A percentile compares a stretch with the other conserved stretches of the same genome.
Evolutionary conservation across 73 alveolate genomes (phyloP).

Genomic region (Paraurostyla sp.): DNA sequence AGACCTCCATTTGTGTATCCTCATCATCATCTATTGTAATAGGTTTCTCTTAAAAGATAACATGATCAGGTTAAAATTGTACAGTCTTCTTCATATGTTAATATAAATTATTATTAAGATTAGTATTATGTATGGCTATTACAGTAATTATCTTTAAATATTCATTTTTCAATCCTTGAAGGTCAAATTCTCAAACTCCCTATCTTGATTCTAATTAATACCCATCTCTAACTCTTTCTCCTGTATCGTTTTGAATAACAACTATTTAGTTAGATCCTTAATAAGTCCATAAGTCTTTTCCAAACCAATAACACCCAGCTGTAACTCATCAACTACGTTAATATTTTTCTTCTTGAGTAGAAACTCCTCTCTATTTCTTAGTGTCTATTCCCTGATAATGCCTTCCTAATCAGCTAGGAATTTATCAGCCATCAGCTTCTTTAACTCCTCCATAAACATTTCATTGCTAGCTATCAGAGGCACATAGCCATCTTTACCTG

Average conservation of each 20-base stretch:
- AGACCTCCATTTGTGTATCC: not conserved
- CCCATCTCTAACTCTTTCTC: not conserved
- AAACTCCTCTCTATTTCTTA: slow-evolving; percentile 6
- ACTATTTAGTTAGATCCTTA: not conserved
- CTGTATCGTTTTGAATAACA: not conserved
- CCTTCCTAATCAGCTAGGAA: slow-evolving; percentile 6
- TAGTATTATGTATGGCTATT: too few relatives aligned
- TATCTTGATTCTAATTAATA: not conserved
- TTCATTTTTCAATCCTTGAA: not conserved
- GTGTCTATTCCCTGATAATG: not conserved
- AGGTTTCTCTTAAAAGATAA: not conserved
- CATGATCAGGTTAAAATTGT: not conserved
- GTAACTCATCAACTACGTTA: not conserved
- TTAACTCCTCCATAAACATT: not conserved
- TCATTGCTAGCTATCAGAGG: not conserved
- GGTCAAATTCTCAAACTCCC: not conserved
- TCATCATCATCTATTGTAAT: not conserved
- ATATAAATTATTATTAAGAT: too few relatives aligned
- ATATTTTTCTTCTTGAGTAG: slow-evolving; percentile 13
- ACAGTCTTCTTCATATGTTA: not conserved
- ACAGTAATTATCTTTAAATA: not conserved
- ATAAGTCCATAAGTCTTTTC: not conserved
- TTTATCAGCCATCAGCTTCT: slow-evolving; percentile 13
- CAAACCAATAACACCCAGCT: not conserved
- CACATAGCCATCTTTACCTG: not conserved